Conservation (phyloP, 176 grass and related monocot species). For the Aechmea fasciata region DNA sequence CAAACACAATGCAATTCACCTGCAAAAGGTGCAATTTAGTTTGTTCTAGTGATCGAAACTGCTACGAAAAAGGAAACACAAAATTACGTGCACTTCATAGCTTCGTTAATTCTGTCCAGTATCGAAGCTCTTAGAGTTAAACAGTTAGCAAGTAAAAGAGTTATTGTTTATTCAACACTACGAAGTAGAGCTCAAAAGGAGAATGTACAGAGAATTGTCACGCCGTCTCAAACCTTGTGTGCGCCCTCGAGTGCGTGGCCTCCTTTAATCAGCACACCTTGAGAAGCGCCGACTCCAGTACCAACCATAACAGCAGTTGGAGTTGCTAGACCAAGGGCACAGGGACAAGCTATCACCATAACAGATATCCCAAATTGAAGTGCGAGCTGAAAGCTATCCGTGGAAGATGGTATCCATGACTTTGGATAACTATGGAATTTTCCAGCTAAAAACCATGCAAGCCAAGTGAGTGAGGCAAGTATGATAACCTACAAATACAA, state of each 20-base stretch:
- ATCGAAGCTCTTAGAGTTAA: too few relatives aligned
- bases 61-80: not conserved
- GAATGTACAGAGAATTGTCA: not conserved
- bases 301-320: constrained; percentile 99
- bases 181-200: not conserved
- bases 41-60: constrained; percentile 18
- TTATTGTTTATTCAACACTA: not conserved
- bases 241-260: constrained; percentile 90
- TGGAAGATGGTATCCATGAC: constrained; percentile 79
- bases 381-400: constrained; percentile 93
- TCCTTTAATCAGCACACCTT: constrained; percentile 88
- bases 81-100: not conserved
- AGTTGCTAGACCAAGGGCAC: constrained; percentile 80
- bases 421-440: constrained; percentile 59
- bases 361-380: constrained; percentile 97
- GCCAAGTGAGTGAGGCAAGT: constrained; percentile 71
- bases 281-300: constrained; percentile 87
- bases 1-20: constrained; percentile 85
- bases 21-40: constrained; percentile 17
- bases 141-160: too few relatives aligned
- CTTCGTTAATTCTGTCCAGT: not conserved
- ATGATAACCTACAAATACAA: constrained; percentile 50
- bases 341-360: constrained; percentile 98
- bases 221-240: constrained; percentile 44
- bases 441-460: constrained; percentile 73